These are phyloP conservation scores for Eruca vesicaria DNA, from an alignment of 441 rosid species.

Conservation along the genomic window DNA sequence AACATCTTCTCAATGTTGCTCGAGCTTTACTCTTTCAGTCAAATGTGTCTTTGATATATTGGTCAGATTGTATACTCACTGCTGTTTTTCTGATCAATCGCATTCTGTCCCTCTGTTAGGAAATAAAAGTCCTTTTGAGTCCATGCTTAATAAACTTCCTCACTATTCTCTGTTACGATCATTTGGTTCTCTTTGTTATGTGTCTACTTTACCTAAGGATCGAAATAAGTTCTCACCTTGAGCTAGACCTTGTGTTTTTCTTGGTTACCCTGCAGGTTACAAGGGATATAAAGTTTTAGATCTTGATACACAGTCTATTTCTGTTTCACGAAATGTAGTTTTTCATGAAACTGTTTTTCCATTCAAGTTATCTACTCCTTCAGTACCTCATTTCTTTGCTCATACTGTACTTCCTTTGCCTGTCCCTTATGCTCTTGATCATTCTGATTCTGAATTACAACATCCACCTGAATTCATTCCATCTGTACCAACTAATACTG, in stretches of 20 bases:
- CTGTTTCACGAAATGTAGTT: too few species aligned
- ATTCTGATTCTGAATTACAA: too few species aligned
- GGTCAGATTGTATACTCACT: neutral
- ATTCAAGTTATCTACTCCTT: too few species aligned
- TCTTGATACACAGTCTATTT: too few species aligned
- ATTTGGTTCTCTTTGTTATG: neutral
- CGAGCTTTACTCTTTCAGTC: neutral
- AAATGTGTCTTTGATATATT: neutral
- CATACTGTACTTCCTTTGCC: too few species aligned
- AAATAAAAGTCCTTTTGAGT: neutral
- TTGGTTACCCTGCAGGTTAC: neutral
- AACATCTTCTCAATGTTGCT: neutral
- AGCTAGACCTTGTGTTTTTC: neutral
- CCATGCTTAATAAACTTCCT: neutral
- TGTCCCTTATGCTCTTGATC: too few species aligned
- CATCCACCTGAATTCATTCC: too few species aligned
- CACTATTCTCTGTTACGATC: neutral
- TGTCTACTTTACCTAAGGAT: neutral
- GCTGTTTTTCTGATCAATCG: neutral
- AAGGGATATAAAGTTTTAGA: too few species aligned
- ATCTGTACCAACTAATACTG: too few species aligned
- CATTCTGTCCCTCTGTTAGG: neutral
- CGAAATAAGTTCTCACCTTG: neutral
- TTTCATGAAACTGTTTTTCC: too few species aligned
- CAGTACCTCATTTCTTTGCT: too few species aligned